Percentiles rank a stretch among this genome's conserved stretches.
Conservation (phyloP, 108 stramenopile species). For the Nannochloropsis gaditana region DNA sequence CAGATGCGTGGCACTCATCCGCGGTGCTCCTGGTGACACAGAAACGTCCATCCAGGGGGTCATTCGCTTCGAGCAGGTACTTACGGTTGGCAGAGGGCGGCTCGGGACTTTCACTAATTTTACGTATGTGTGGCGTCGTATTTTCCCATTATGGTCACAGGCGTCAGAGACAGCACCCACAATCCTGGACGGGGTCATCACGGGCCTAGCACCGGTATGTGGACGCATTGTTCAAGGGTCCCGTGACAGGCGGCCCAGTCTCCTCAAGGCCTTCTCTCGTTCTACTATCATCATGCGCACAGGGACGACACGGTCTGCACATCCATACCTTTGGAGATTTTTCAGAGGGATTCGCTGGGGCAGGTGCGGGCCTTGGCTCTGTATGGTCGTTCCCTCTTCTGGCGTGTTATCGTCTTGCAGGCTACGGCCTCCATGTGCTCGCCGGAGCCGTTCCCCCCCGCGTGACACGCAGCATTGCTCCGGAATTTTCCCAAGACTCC, state of each 20-base stretch:
- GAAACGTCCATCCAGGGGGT: not conserved
- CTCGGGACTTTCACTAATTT: slow-evolving; percentile 36
- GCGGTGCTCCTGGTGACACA: not conserved
- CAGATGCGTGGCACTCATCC: not conserved
- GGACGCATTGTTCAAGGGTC: no score
- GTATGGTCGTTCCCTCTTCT: not conserved
- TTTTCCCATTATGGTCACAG: slow-evolving; percentile 38
- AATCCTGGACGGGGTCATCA: slow-evolving; percentile 54
- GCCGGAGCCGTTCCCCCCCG: no score
- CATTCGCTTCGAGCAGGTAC: not conserved
- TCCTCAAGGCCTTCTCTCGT: not conserved
- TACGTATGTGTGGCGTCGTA: slow-evolving; percentile 21
- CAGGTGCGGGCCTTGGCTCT: slow-evolving; percentile 10
- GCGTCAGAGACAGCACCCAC: slow-evolving; percentile 67
- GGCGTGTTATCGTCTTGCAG: not conserved
- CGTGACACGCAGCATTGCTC: not conserved
- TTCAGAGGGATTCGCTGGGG: slow-evolving; percentile 60
- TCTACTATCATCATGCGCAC: not conserved
- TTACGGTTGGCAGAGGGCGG: not conserved
- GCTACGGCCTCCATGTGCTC: no score
- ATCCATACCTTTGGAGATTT: slow-evolving; percentile 76
- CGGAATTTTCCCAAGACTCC: not conserved
- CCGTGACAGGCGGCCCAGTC: not conserved
- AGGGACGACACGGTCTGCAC: slow-evolving; percentile 77
- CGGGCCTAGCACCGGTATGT: slow-evolving; percentile 65